Evolutionary conservation across 495 filamentous ascomycete genomes (phyloP).

Genomic region (Annulohypoxylon bovei): DNA sequence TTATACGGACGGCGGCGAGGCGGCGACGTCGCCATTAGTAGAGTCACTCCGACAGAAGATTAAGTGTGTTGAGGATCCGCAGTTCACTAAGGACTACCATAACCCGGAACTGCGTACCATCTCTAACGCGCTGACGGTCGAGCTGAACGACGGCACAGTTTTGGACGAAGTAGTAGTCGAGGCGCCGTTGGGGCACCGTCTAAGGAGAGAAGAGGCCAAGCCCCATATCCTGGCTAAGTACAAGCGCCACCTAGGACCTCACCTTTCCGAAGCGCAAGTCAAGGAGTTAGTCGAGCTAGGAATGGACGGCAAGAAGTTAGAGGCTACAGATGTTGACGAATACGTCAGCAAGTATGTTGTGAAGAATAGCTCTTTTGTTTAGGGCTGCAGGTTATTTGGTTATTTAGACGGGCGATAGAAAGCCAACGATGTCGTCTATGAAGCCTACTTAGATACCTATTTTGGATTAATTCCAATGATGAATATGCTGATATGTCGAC

Average conservation of each 20-base stretch:
- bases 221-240: conserved; percentile 95
- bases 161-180: conserved; percentile 93
- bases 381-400: conserved; percentile 18
- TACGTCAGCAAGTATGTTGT: conserved; percentile 92
- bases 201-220: conserved; percentile 95
- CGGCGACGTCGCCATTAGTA: conserved; percentile 87
- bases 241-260: conserved; percentile 86
- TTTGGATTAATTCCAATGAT: not conserved
- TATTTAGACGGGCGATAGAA: conserved; percentile 7
- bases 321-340: conserved; percentile 83
- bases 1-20: conserved; percentile 90
- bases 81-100: conserved; percentile 95
- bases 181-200: conserved; percentile 91
- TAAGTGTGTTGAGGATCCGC: conserved; percentile 92
- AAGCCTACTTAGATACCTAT: not conserved
- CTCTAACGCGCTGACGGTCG: conserved; percentile 93
- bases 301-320: conserved; percentile 75
- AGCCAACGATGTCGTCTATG: not conserved
- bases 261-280: conserved; percentile 79
- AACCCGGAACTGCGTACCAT: conserved; percentile 92
- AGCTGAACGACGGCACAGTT: conserved; percentile 92
- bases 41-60: conserved; percentile 92
- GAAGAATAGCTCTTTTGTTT: conserved; percentile 65
- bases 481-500: not conserved
- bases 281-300: conserved; percentile 81